These are phyloP conservation scores for Dothistroma pini DNA, from an alignment of 2,329 filamentous ascomycete genomes.

Conservation along the genomic window DNA sequence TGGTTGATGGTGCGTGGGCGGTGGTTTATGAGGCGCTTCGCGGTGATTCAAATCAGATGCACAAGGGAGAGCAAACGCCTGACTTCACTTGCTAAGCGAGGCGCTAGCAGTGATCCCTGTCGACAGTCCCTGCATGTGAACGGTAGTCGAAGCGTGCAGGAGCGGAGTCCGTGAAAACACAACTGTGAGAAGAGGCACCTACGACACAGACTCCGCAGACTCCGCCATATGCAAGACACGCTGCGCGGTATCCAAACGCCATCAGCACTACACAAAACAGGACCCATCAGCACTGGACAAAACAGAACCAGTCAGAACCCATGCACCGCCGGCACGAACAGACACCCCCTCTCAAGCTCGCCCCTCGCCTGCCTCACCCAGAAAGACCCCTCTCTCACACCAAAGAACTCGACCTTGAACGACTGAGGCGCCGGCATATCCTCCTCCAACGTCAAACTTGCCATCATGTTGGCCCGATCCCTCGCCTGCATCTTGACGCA, in stretches of 20 bases:
- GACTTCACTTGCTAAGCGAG: background rate
- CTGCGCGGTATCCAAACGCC: background rate
- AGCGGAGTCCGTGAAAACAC: too few relatives aligned
- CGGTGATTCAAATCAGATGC: background rate
- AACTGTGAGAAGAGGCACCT: too few relatives aligned
- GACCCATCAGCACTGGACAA: too few relatives aligned
- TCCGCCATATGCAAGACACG: background rate
- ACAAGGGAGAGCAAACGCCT: background rate
- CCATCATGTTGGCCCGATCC: background rate
- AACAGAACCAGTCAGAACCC: background rate
- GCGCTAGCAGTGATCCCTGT: background rate
- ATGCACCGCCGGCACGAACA: background rate
- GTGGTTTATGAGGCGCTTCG: too few relatives aligned
- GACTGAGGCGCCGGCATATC: background rate
- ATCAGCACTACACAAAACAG: too few relatives aligned
- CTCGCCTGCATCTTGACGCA: background rate
- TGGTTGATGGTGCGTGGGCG: background rate
- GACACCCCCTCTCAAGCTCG: background rate
- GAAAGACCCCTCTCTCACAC: background rate
- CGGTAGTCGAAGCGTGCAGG: too few relatives aligned
- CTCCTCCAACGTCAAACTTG: background rate
- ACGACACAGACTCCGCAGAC: background rate
- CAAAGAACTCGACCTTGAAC: background rate
- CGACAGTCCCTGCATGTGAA: background rate
- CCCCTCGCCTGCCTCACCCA: background rate